Conservation (phyloP, 169 alveolate species). For the Plasmodium gallinaceum region DNA sequence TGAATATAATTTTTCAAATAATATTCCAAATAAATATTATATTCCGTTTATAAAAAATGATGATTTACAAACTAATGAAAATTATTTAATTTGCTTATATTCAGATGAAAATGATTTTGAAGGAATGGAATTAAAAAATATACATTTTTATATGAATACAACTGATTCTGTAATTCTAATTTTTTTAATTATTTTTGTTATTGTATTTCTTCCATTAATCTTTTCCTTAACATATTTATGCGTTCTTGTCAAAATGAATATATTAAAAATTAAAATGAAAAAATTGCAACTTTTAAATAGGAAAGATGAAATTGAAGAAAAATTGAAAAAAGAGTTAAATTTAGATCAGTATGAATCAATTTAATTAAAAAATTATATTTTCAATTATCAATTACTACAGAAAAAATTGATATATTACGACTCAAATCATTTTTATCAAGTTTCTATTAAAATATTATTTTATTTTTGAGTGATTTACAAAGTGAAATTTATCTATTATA, state of each 20-base stretch:
- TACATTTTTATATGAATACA: conserved; percentile 53
- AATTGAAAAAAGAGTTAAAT: conserved; percentile 37
- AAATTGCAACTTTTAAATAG: conserved; percentile 59
- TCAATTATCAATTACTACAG: neutral
- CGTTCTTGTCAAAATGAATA: conserved; percentile 42
- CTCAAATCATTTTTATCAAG: neutral
- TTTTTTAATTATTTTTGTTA: conserved; percentile 54
- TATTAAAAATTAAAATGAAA: conserved; percentile 44
- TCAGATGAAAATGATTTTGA: conserved; percentile 77
- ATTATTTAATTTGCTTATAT: conserved; percentile 50
- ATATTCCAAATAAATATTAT: conserved; percentile 5
- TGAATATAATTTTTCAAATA: conserved; percentile 50
- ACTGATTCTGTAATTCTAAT: conserved; percentile 68
- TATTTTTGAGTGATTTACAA: neutral
- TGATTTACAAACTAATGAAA: conserved; percentile 68
- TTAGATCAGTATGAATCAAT: conserved; percentile 55
- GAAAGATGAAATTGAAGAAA: conserved; percentile 75
- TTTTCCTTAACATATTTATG: conserved; percentile 59
- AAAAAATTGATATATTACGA: neutral
- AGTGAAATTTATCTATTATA: too few species aligned
- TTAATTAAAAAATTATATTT: neutral
- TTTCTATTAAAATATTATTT: too few species aligned
- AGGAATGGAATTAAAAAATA: conserved; percentile 54
- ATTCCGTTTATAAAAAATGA: conserved; percentile 62
- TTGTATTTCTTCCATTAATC: conserved; percentile 55